Base-by-base conservation (phyloP, 2,329 filamentous ascomycete species). In the Fusarium concolor region DNA sequence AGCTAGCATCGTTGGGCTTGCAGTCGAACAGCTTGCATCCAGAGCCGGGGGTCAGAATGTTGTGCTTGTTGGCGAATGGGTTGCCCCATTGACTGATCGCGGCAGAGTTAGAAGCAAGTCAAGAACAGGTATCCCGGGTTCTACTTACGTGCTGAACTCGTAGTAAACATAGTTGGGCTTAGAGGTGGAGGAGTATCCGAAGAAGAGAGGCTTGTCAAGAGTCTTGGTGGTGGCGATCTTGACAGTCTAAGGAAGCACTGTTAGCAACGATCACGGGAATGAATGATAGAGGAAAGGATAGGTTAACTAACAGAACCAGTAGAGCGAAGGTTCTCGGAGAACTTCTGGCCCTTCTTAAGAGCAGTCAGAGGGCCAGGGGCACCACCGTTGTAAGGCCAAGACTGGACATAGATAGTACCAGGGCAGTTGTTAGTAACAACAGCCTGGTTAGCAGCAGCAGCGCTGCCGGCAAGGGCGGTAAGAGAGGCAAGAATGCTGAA, bases 1-100 rank as follows among this genome's bases (percentile, higher is more conserved):
- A 82, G 43, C 28, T 61, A 6, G 75, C 69, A n/a, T 80, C 66
- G 59, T 73, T 73, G 26, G 80, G 52, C n/a, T 68, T 72, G 71
- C 81, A 82, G 73, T 82, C 72, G 65, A 82, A 82, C 10, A 63
- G 15, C 68, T 78, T 33, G 71, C 80, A 82, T 51, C 79, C 79
- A 0, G 59, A 61, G 20, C 79, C 79, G 2, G 80, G 75, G 42
- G 65, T 76, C 56, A 82, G 65, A 57, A 68, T 75, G 71, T 82
- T 82, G 71, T 69, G 78, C 55, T 71, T 57, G 56, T 59, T 50
- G 44, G 76, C 76, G 51, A 81, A 82, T 58, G 80, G 80, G 76
- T 82, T 82, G 24, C 80, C 80, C 11, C 11, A 51, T 51, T 51
- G 35, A 44, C 47, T 51, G 43, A 15, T 1, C 14, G 2, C 15